phyloP scores from a whole-genome alignment of 2,329 filamentous ascomycete genomes.

The Fusarium staphyleae region DNA sequence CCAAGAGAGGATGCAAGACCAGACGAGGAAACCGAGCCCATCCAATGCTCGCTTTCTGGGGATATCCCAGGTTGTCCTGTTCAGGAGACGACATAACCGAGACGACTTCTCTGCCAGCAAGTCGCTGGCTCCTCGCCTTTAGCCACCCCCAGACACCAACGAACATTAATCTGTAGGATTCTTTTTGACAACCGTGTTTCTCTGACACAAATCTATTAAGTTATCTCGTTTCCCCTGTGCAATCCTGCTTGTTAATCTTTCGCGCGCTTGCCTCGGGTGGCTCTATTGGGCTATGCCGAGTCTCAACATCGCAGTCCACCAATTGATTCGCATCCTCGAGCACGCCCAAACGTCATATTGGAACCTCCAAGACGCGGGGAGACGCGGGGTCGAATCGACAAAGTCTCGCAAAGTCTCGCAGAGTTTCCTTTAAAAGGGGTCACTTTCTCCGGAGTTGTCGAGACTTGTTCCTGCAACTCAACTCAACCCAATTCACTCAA shows the following conservation, averaged over 20 bases:
- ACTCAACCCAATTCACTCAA: slow-evolving; percentile 18
- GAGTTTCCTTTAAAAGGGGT: slow-evolving; percentile 23
- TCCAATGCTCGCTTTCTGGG: no score
- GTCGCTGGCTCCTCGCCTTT: background rate
- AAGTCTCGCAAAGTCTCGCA: background rate
- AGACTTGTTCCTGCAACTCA: slow-evolving; percentile 11
- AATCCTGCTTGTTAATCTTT: slow-evolving; percentile 2
- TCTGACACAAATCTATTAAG: slow-evolving; percentile 33
- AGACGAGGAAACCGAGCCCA: no score
- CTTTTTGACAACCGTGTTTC: slow-evolving; percentile 33
- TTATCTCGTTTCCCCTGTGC: background rate
- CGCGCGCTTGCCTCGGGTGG: slow-evolving; percentile 32
- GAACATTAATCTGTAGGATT: slow-evolving; percentile 33
- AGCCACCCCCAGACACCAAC: slow-evolving; percentile 17
- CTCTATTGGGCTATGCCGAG: slow-evolving; percentile 33
- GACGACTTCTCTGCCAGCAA: no score
- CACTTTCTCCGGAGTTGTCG: slow-evolving; percentile 16
- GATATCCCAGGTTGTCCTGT: no score
- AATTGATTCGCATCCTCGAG: slow-evolving; percentile 26
- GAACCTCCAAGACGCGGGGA: slow-evolving; percentile 26
- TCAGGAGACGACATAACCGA: no score
- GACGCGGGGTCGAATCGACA: slow-evolving; percentile 22
- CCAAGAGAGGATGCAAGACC: no score
- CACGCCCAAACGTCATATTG: slow-evolving; percentile 35
- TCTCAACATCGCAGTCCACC: slow-evolving; percentile 25